Base-by-base conservation (phyloP, 225 moss, liverwort and hornwort genomes). In the Pseudoscleropodium purum region DNA sequence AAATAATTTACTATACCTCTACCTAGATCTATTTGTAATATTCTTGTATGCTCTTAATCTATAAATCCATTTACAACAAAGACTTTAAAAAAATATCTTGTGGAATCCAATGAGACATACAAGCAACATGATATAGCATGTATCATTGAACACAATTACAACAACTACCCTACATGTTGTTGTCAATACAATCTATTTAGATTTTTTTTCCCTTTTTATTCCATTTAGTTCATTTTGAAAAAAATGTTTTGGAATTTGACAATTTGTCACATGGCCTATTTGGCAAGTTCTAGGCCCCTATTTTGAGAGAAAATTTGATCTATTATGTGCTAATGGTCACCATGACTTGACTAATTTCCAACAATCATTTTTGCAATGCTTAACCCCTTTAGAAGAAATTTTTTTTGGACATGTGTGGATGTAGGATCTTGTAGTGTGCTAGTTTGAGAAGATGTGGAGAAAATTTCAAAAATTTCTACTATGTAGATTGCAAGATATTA, bases 221-320 rank as follows among this genome's bases (percentile, higher is more conserved):
- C 15, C 6, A 37, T 37, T 37, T 10, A 10, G 1, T 25, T 56
- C 25, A 56, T 37, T 25, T 78, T 37, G 4, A 25, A 9, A 24
- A 37, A 36, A 36, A 0, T 37, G 0, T 4, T 15, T 51, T 56
- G 24, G 14, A 37, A 78, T 78, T 78, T 9, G 37, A 25, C 6
- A 54, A 37, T 15, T 25, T 0, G 2, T 20, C 31, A 49, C 19
- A 75, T 30, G 19, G 12, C 8, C 12, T 33, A 7, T 19, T 2
- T 0, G 13, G 12, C 7, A 49, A 54, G 54, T 31, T 31, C 0
- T 0, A 0, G 1, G 4, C 17, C 4, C 1, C 20, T 31, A 33
- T 30, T 30, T 2, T 31, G 11, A 19, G 7, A 33, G 2, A 75
- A 75, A 33, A 31, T 30, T 75, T 31, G 12, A 75, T 75, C 1